Evolutionary conservation across 495 filamentous ascomycete species (phyloP).

Genomic region (Lasiosphaeria hispida): DNA sequence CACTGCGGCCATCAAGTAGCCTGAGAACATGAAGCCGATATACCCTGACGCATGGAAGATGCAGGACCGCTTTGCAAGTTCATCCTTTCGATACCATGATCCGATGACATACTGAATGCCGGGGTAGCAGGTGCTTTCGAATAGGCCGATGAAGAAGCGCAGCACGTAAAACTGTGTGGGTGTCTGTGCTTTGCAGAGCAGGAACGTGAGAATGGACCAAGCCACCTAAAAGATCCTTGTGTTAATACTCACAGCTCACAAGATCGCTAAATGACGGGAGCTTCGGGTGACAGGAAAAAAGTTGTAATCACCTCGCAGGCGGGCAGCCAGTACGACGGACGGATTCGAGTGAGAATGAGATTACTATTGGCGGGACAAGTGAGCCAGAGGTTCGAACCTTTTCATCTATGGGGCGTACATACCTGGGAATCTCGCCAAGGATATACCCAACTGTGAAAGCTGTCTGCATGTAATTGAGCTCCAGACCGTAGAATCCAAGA

Average conservation of each 20-base stretch:
- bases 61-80: constrained; percentile 58
- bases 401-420: too few species aligned
- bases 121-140: constrained; percentile 46
- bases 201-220: constrained; percentile 55
- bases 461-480: constrained; percentile 51
- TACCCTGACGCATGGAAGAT: constrained; percentile 59
- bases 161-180: constrained; percentile 54
- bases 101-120: constrained; percentile 51
- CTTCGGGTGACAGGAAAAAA: too few species aligned
- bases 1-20: constrained; percentile 58
- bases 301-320: constrained; percentile 49
- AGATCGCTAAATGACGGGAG: too few species aligned
- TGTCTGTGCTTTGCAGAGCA: constrained; percentile 45
- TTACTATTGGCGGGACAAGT: constrained; percentile 29
- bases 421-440: constrained; percentile 60
- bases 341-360: constrained; percentile 42
- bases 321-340: constrained; percentile 60
- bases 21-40: constrained; percentile 56
- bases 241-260: too few species aligned
- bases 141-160: constrained; percentile 57
- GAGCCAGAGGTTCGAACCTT: too few species aligned
- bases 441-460: constrained; percentile 65
- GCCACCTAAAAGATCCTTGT: too few species aligned
- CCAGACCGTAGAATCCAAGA: constrained; percentile 53
- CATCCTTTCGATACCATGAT: constrained; percentile 55